Conservation (phyloP, 2,329 filamentous ascomycete species). For the Plectosphaerella cucumerina region DNA sequence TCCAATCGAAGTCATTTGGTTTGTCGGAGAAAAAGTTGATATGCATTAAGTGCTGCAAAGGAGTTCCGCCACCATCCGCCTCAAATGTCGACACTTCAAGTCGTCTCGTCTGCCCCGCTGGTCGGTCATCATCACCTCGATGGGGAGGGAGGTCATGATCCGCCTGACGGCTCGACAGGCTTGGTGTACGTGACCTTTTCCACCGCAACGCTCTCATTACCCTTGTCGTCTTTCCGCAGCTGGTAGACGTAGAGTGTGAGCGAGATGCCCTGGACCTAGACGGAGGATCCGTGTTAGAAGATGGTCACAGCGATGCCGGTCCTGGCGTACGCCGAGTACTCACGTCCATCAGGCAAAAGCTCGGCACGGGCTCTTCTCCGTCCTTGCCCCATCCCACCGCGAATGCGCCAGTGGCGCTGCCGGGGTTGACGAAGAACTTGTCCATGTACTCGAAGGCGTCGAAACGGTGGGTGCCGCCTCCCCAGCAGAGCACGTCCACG, state of each 20-base stretch:
- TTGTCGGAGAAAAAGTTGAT: too few species aligned
- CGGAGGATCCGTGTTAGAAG: neutral
- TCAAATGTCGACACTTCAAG: too few species aligned
- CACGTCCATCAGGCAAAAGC: conserved; percentile 98
- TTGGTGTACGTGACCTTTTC: conserved; percentile 87
- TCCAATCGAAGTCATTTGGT: too few species aligned
- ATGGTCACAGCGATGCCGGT: neutral
- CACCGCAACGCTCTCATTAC: conserved; percentile 74
- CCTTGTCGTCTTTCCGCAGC: conserved; percentile 70
- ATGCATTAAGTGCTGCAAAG: too few species aligned
- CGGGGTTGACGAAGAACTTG: conserved; percentile 70
- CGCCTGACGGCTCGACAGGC: conserved; percentile 55
- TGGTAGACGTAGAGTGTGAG: conserved; percentile 95
- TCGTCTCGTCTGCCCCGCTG: too few species aligned
- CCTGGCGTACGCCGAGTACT: conserved; percentile 34
- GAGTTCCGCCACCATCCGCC: neutral
- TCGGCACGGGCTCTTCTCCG: conserved; percentile 74
- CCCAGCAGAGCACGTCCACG: conserved; percentile 66
- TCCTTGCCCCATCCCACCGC: conserved; percentile 53
- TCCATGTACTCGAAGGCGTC: conserved; percentile 71
- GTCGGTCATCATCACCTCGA: too few species aligned
- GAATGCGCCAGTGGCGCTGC: conserved; percentile 62
- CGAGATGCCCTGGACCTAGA: conserved; percentile 89
- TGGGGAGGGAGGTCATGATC: conserved; percentile 50
- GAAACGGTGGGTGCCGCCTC: conserved; percentile 59